These are phyloP conservation scores for Capronia coronata DNA, from an alignment of 2,329 filamentous ascomycete species.

Conservation along the genomic window DNA sequence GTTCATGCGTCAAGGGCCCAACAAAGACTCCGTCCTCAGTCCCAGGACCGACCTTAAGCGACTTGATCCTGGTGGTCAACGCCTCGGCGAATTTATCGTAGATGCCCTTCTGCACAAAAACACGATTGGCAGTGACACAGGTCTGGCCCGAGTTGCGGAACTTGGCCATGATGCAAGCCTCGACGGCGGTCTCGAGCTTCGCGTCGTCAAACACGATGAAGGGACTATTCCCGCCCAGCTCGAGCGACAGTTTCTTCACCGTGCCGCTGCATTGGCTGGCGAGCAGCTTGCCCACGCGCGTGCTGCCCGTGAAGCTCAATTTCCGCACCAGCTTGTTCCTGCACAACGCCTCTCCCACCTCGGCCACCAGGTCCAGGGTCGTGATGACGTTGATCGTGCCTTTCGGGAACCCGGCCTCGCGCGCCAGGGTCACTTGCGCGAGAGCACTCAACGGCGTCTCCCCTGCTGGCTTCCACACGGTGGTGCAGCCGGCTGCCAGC, in stretches of 20 bases:
- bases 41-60: constrained; percentile 69
- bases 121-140: constrained; percentile 54
- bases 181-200: constrained; percentile 33
- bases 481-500: constrained; percentile 37
- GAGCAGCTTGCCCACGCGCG: constrained; percentile 34
- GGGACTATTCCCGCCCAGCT: constrained; percentile 42
- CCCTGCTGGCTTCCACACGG: constrained; percentile 35
- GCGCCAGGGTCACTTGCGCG: constrained; percentile 32
- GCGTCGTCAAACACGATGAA: constrained; percentile 41
- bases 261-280: constrained; percentile 32
- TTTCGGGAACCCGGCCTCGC: constrained; percentile 34
- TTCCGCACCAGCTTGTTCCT: constrained; percentile 31
- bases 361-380: constrained; percentile 66
- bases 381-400: constrained; percentile 35
- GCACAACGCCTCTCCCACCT: constrained; percentile 53
- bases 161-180: constrained; percentile 26
- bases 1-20: constrained; percentile 54
- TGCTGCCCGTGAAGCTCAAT: constrained; percentile 33
- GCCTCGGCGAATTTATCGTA: constrained; percentile 67
- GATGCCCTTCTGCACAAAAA: constrained; percentile 71
- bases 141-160: constrained; percentile 29
- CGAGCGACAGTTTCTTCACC: constrained; percentile 41
- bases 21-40: constrained; percentile 67
- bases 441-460: constrained; percentile 35
- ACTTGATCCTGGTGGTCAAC: constrained; percentile 64